Evolutionary conservation across 139 green algal species (phyloP).

Genomic region (Volvox africanus): DNA sequence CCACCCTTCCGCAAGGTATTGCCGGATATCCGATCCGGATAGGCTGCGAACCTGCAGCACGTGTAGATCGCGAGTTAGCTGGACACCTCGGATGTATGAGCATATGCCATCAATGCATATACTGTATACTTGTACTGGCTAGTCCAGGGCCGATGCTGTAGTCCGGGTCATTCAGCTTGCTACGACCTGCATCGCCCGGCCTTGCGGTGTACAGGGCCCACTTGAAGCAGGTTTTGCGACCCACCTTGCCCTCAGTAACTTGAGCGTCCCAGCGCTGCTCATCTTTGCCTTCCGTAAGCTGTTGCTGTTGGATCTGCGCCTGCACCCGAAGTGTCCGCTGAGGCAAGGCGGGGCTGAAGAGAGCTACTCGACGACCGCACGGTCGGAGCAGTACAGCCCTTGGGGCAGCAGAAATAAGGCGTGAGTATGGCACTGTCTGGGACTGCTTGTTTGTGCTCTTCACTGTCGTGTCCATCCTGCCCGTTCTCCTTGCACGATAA

Average conservation of each 20-base stretch:
- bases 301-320: conserved; percentile 3
- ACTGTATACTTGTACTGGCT: too few relatives aligned
- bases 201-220: too few relatives aligned
- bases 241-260: conserved; percentile 40
- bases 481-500: background rate
- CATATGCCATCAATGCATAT: too few relatives aligned
- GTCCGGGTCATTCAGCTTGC: too few relatives aligned
- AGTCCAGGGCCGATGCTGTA: too few relatives aligned
- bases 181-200: too few relatives aligned
- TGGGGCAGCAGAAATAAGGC: background rate
- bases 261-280: conserved; percentile 47
- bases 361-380: background rate
- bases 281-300: background rate
- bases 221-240: background rate
- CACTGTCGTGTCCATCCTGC: background rate
- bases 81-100: too few relatives aligned
- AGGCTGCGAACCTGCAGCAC: conserved; percentile 72
- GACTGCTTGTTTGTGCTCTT: background rate
- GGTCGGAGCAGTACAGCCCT: background rate
- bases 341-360: background rate
- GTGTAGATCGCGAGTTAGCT: too few relatives aligned
- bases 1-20: conserved; percentile 86
- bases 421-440: background rate
- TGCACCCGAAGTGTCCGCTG: background rate
- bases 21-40: conserved; percentile 52